A percentile compares a stretch with the other conserved stretches of the same genome.
Evolutionary conservation across 495 filamentous ascomycete genomes (phyloP).

Genomic region (Daldinia loculata): DNA sequence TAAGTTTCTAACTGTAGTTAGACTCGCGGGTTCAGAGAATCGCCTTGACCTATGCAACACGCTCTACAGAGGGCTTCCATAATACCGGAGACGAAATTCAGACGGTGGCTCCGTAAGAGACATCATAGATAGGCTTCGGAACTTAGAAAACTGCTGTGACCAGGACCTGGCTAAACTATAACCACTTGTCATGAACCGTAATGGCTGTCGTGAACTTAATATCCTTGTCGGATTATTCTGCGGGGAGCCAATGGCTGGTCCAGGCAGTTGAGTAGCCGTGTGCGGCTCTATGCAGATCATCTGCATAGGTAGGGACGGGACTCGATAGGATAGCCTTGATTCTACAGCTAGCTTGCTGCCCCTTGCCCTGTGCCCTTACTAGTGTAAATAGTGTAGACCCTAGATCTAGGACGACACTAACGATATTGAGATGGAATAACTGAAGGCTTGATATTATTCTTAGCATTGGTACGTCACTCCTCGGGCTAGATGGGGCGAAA

Average conservation of each 20-base stretch:
- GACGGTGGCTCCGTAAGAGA: background rate
- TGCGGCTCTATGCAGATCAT: conserved; percentile 26
- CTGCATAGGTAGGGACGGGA: conserved; percentile 17
- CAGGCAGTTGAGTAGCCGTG: background rate
- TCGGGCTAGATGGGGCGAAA: conserved; percentile 4
- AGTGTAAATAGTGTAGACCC: conserved; percentile 13
- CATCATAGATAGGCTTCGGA: conserved; percentile 3
- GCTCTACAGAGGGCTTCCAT: background rate
- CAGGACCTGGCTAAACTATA: conserved; percentile 15
- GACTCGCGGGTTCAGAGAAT: conserved; percentile 6
- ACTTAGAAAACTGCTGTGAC: conserved; percentile 13
- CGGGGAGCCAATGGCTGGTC: conserved; percentile 23
- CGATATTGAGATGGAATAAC: background rate
- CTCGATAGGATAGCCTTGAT: conserved; percentile 8
- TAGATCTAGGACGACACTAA: conserved; percentile 1
- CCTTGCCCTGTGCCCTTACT: conserved; percentile 5
- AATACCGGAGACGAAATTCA: conserved; percentile 13
- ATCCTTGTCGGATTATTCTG: conserved; percentile 13
- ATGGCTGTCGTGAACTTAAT: conserved; percentile 21
- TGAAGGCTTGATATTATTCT: conserved; percentile 3
- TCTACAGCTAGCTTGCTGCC: conserved; percentile 4
- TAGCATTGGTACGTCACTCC: conserved; percentile 7
- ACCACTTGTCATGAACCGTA: conserved; percentile 16
- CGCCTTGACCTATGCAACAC: conserved; percentile 7
- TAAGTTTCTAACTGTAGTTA: conserved; percentile 12